Base-by-base conservation (phyloP, 805 yeast species). In the Nakazawaea holstii region DNA sequence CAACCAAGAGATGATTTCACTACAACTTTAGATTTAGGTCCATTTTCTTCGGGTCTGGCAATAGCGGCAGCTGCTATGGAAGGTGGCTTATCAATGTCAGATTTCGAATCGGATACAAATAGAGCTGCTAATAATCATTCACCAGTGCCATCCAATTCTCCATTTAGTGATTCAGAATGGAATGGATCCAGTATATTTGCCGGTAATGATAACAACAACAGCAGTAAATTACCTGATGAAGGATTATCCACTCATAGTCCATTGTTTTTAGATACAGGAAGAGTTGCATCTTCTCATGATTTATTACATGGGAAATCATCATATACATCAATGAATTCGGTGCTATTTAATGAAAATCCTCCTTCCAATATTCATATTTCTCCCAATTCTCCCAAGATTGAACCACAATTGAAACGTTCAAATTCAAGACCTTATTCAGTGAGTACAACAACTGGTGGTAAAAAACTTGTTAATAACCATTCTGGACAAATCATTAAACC, bases 11-110 rank as follows among this genome's bases (percentile, higher is more conserved):
- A 20, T 27, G 48, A 39, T 15, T 39, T 39, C 37, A 14, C 32
- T 17, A n/a, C 40, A n/a, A 31, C 49, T n/a, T 35, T 59, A 17
- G 55, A 53, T 44, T 45, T 65, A 17, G 63, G 61, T 3, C 60
- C 60, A 4, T 63, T 62, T 48, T 57, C 55, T 24, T 62, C 67
- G 2, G 67, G 64, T 17, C 61, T 63, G 8, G 60, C 57, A 10
- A 42, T 62, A 13, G 63, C 64, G 6, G 53, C 66, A 4, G 60
- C 60, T 8, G 61, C 64, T 3, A 52, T 62, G 55, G 57, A 60
- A 39, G 65, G 65, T 7, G 57, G 58, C 2, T 47, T 59, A 29
- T 54, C 58, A 17, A 59, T 59, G 64, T 55, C 59, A 8, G 65
- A 61, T 40, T 59, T 62, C 41, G 64, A 61, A 39, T 41, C 46